Evolutionary conservation across 495 filamentous ascomycete species (phyloP).

Genomic region (Hypoxylon crocopeplum): DNA sequence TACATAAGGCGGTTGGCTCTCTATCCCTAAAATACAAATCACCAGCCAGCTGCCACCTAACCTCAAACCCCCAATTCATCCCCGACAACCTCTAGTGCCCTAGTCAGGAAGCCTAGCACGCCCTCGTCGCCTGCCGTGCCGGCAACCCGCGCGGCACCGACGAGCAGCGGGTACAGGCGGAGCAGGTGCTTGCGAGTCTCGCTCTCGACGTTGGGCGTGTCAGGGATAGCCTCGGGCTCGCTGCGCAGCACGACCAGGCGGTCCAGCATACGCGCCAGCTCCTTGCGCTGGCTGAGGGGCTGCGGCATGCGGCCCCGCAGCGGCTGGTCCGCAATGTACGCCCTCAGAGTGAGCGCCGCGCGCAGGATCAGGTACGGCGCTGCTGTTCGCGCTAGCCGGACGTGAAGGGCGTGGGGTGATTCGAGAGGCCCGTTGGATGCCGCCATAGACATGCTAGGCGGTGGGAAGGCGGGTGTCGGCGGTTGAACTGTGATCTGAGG

Average conservation of each 20-base stretch:
- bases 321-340: slow-evolving; percentile 91
- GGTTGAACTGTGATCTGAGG: slow-evolving; percentile 39
- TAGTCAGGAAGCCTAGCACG: slow-evolving; percentile 62
- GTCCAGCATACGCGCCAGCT: slow-evolving; percentile 74
- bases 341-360: slow-evolving; percentile 75
- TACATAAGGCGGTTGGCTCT: no score
- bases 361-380: slow-evolving; percentile 87
- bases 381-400: slow-evolving; percentile 74
- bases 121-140: slow-evolving; percentile 67
- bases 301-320: slow-evolving; percentile 91
- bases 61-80: slow-evolving; percentile 64
- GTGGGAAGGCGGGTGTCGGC: slow-evolving; percentile 37
- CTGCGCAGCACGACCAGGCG: slow-evolving; percentile 69
- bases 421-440: slow-evolving; percentile 30
- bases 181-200: slow-evolving; percentile 73
- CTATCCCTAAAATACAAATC: no score
- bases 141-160: slow-evolving; percentile 71
- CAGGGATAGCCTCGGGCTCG: slow-evolving; percentile 74
- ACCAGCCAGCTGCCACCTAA: no score
- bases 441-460: neutral
- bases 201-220: slow-evolving; percentile 61
- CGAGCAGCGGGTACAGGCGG: slow-evolving; percentile 81
- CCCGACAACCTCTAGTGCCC: slow-evolving; percentile 70
- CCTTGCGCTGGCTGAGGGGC: slow-evolving; percentile 78
- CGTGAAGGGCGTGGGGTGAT: slow-evolving; percentile 43